These are phyloP conservation scores for Emergomyces africanus DNA, from an alignment of 2,329 filamentous ascomycete species.

Conservation along the genomic window DNA sequence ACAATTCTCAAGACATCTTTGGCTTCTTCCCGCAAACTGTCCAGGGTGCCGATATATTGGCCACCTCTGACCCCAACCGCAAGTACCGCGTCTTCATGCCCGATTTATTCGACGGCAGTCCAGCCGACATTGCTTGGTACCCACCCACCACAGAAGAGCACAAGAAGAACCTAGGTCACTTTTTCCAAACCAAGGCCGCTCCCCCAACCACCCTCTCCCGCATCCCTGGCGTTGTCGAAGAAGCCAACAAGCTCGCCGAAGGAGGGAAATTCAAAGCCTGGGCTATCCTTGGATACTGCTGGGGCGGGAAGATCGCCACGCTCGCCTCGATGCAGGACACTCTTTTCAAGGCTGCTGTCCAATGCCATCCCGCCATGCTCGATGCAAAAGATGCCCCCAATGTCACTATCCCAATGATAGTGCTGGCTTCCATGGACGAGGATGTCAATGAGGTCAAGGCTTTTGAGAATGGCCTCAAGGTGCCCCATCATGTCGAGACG, in stretches of 20 bases:
- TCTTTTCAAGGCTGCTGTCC: constrained; percentile 40
- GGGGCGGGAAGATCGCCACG: constrained; percentile 36
- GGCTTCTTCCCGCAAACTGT: constrained; percentile 51
- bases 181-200: constrained; percentile 44
- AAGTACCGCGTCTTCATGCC: constrained; percentile 83
- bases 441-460: constrained; percentile 29
- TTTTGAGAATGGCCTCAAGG: constrained; percentile 20
- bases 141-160: constrained; percentile 49
- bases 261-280: constrained; percentile 37
- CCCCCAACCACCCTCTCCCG: constrained; percentile 45
- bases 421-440: constrained; percentile 43
- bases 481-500: constrained; percentile 18
- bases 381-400: constrained; percentile 40
- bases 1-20: constrained; percentile 40
- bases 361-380: constrained; percentile 44
- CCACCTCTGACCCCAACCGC: constrained; percentile 48
- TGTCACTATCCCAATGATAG: constrained; percentile 40
- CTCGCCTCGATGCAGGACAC: constrained; percentile 35
- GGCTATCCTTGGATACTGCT: constrained; percentile 51
- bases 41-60: constrained; percentile 52
- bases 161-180: constrained; percentile 45
- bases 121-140: constrained; percentile 50
- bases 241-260: constrained; percentile 36
- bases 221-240: constrained; percentile 42
- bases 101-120: constrained; percentile 75